Evolutionary conservation across 1,284 basidiomycete species (phyloP), one percentile per base, ranked within the genome.

Genomic region (Marasmius sp.): DNA sequence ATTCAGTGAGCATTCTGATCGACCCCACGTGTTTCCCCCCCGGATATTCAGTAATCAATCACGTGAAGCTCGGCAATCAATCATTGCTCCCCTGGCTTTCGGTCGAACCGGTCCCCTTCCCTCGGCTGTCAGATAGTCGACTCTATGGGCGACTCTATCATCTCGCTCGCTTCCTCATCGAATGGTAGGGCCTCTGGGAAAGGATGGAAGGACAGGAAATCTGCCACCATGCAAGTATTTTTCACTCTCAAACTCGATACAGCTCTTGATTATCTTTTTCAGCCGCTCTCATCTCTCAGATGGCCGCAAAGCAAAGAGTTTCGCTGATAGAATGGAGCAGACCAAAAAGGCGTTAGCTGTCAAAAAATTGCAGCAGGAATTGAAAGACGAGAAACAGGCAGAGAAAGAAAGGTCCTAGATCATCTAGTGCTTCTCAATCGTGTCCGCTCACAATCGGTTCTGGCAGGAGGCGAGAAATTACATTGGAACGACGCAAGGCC

Each of bases 321-420:
- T 86, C 84, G 80, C 85, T 54, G 82, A 84, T 38, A 81, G 92
- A 41, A 91, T 92, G 84, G 78, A 85, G 62, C 85, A 86, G 70
- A 84, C 83, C 34, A 84, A 84, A 70, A 84, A 83, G 67, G 84
- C 83, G 27, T 77, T 80, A 45, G 88, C 91, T 27, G 81, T 91
- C 63, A 92, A 89, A 74, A 86, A 88, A 70, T 77, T 93, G 38
- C 80, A 92, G 72, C 69, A 73, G 10, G 90, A 92, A 67, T 79
- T 93, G 64, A 88, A 85, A 70, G 87, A 89, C 52, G 91, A 93
- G 72, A 92, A 92, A 70, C 75, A 81, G 66, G 82, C 85, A 6
- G 91, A 92, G 66, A 75, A 82, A 57, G 78, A 81, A 65, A 80
- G 87, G 90, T 88, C 61, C 60, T 77, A 61, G 64, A 36, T 58